Base-by-base conservation (phyloP, 148 eudicot genomes). In the Selenicereus undatus region DNA sequence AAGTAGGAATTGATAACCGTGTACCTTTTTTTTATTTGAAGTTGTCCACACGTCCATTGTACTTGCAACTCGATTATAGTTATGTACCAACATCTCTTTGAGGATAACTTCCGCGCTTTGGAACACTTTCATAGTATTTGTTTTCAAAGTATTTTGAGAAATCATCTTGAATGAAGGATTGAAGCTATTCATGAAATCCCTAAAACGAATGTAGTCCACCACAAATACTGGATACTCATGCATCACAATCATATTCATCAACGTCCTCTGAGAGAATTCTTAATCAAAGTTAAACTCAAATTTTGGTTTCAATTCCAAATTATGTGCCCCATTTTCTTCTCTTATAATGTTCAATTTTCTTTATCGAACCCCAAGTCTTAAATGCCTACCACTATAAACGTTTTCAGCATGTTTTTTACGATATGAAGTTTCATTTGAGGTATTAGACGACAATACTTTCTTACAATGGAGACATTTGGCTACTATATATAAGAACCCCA, bases 41-140 rank as follows among this genome's bases (percentile, higher is more conserved):
- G 82, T 27, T 22, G 77, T 83, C 82, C 80, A 86, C 82, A 83
- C 77, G 20, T 81, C 80, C 0, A 74, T 81, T 2, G 82, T 83
- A 17, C 80, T 36, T 2, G 74, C 79, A 77, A 86, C 48, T 3
- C 77, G 30, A 17, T 68, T 21, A 11, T 8, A 18, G 48, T 16
- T 32, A 39, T 45, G 54, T 24, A 22, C 83, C n/a, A 80, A 26
- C 0, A 70, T 10, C 30, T 62, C 45, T 52, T 24, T 43, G 6
- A 22, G 36, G 22, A 64, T 74, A 9, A 8, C 11, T 36, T 56
- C 80, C 32, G 77, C 76, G 36, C 10, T 11, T 16, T 43, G 76
- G 60, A 76, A 83, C n/a, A 73, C 54, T 36, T 77, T 83, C 24
- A 82, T 32, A 20, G 77, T 71, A 32, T 82, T 76, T 13, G 42